Conservation (phyloP, 2,329 filamentous ascomycete genomes). For the Penicillium sp. region DNA sequence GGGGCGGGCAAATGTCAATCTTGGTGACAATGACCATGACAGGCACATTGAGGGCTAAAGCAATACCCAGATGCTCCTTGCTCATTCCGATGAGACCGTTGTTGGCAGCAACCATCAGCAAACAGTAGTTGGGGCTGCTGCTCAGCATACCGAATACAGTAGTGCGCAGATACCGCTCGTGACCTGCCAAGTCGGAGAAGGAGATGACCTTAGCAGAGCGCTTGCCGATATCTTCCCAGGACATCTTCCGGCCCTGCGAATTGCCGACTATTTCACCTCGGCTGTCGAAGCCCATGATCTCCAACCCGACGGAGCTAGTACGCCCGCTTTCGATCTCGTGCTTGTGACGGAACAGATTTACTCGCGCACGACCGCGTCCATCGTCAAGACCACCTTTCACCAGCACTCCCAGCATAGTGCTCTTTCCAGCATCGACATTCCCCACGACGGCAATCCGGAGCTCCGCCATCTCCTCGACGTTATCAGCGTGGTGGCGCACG, state of each 20-base stretch:
- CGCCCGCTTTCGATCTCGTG: conserved; percentile 93
- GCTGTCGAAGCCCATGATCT: conserved; percentile 95
- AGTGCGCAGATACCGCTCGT: conserved; percentile 88
- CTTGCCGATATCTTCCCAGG: conserved; percentile 96
- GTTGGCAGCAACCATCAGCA: conserved; percentile 97
- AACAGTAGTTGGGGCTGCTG: conserved; percentile 91
- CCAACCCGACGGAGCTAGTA: conserved; percentile 95
- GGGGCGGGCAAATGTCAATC: conserved; percentile 93
- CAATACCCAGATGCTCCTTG: conserved; percentile 93
- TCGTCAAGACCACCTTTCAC: conserved; percentile 95
- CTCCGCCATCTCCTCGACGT: conserved; percentile 82
- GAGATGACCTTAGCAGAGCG: conserved; percentile 91
- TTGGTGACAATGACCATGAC: conserved; percentile 98
- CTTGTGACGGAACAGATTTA: conserved; percentile 95
- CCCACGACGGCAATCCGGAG: conserved; percentile 93
- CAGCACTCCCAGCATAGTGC: conserved; percentile 86
- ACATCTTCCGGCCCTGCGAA: conserved; percentile 73
- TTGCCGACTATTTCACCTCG: conserved; percentile 73
- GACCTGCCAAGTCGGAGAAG: conserved; percentile 89
- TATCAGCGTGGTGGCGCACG: conserved; percentile 63
- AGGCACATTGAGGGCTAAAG: conserved; percentile 85
- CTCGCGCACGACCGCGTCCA: conserved; percentile 81
- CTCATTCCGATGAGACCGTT: conserved; percentile 97
- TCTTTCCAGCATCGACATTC: conserved; percentile 96
- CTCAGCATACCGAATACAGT: conserved; percentile 93